Conservation (phyloP, 1,284 basidiomycete species). For the Kwoniella shivajii region DNA sequence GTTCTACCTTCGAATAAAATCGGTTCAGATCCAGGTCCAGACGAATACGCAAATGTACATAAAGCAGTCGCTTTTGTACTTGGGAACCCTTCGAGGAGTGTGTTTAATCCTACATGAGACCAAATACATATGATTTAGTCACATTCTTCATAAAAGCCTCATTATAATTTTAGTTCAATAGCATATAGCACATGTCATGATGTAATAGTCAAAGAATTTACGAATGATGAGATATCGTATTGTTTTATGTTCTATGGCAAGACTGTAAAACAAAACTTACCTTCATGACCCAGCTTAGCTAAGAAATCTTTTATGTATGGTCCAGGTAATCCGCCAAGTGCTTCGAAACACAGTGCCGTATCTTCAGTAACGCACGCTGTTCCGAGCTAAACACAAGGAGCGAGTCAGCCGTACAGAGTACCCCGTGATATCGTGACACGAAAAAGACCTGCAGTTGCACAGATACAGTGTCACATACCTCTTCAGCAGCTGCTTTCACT, state of each 20-base stretch:
- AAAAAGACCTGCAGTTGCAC: neutral
- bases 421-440: neutral
- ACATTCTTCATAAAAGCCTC: neutral
- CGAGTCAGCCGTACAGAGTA: neutral
- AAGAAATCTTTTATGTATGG: conserved; percentile 97
- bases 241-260: no score
- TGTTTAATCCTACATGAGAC: conserved; percentile 69
- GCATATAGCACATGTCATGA: neutral
- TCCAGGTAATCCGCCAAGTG: conserved; percentile 86
- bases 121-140: neutral
- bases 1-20: conserved; percentile 91
- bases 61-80: conserved; percentile 82
- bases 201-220: neutral
- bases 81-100: conserved; percentile 78
- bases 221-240: no score
- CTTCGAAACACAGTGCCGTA: conserved; percentile 89
- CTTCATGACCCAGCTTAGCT: conserved; percentile 74
- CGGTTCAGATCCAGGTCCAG: conserved; percentile 73
- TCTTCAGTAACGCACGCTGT: conserved; percentile 95
- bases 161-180: neutral
- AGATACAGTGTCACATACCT: conserved; percentile 57
- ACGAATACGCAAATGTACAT: conserved; percentile 93
- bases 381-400: conserved; percentile 60
- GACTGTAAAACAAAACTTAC: conserved; percentile 51
- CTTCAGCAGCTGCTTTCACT: conserved; percentile 78